phyloP scores from a whole-genome alignment of 2,329 filamentous ascomycete genomes.

The Venturia effusa region DNA sequence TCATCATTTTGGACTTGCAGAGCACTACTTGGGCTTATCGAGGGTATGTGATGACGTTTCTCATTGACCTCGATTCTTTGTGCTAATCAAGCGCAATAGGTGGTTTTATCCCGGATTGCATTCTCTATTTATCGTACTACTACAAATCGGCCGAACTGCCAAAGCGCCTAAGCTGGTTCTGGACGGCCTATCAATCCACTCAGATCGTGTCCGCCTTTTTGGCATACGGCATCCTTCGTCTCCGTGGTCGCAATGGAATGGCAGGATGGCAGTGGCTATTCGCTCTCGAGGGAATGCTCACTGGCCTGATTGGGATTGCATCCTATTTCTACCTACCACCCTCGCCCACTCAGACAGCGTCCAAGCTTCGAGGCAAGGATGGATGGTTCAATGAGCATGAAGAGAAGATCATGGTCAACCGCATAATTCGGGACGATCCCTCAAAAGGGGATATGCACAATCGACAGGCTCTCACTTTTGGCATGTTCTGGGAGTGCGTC shows the following conservation, averaged over 20 bases:
- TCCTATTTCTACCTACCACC: conserved; percentile 22
- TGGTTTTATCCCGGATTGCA: conserved; percentile 41
- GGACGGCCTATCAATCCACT: conserved; percentile 30
- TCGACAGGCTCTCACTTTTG: conserved; percentile 39
- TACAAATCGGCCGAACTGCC: conserved; percentile 58
- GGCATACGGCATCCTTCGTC: conserved; percentile 20
- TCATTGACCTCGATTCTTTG: background rate
- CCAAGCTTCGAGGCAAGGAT: conserved; percentile 46
- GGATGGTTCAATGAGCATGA: conserved; percentile 59
- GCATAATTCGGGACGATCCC: conserved; percentile 44
- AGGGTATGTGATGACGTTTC: conserved; percentile 6
- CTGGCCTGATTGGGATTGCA: conserved; percentile 19
- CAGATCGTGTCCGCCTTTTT: conserved; percentile 21
- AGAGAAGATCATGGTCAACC: conserved; percentile 60
- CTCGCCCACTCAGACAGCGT: conserved; percentile 53
- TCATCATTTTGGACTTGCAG: conserved; percentile 17
- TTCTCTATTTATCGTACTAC: conserved; percentile 58
- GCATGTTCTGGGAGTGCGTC: conserved; percentile 39
- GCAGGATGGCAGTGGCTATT: conserved; percentile 20
- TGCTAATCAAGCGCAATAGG: background rate
- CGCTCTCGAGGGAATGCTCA: conserved; percentile 22
- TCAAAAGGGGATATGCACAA: conserved; percentile 53
- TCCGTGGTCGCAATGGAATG: conserved; percentile 18
- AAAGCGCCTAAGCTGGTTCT: conserved; percentile 53
- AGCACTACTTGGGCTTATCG: conserved; percentile 16